A percentile compares a stretch with the other conserved stretches of the same genome.
phyloP scores from a whole-genome alignment of 2,329 filamentous ascomycete genomes.

The Juglanconis sp. region DNA sequence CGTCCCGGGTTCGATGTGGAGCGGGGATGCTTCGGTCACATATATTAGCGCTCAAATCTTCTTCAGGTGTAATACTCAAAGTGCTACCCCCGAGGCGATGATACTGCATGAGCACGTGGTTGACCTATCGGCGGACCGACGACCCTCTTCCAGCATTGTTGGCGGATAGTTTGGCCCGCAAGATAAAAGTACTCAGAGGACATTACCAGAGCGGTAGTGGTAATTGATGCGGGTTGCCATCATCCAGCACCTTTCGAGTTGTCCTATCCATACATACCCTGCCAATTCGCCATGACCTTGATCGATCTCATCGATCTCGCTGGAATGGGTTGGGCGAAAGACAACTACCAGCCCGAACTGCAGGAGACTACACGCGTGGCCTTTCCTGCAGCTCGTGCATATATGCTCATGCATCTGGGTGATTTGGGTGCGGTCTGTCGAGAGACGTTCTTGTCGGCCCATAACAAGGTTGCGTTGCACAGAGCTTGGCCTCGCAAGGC shows the following conservation, averaged over 20 bases:
- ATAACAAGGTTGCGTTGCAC: not conserved
- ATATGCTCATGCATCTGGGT: not conserved
- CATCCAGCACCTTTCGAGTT: no score
- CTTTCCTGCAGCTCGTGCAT: not conserved
- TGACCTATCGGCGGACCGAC: not conserved
- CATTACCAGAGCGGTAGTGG: not conserved
- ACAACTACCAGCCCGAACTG: not conserved
- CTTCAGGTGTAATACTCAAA: not conserved
- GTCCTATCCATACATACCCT: no score
- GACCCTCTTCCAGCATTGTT: not conserved
- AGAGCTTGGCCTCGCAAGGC: not conserved
- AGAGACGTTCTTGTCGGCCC: not conserved
- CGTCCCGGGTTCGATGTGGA: no score
- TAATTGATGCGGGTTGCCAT: no score
- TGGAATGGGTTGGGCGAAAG: not conserved
- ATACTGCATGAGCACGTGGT: not conserved
- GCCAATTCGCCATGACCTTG: not conserved
- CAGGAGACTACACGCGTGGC: not conserved
- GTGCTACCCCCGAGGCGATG: not conserved
- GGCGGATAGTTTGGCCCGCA: not conserved
- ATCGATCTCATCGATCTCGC: not conserved
- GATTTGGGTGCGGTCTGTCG: not conserved
- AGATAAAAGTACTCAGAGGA: no score
- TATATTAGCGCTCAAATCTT: not conserved
- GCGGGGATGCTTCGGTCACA: not conserved